Percentiles rank a stretch among this genome's conserved stretches.
Conservation (phyloP, 345 rosid species). For the Jatropha curcas region DNA sequence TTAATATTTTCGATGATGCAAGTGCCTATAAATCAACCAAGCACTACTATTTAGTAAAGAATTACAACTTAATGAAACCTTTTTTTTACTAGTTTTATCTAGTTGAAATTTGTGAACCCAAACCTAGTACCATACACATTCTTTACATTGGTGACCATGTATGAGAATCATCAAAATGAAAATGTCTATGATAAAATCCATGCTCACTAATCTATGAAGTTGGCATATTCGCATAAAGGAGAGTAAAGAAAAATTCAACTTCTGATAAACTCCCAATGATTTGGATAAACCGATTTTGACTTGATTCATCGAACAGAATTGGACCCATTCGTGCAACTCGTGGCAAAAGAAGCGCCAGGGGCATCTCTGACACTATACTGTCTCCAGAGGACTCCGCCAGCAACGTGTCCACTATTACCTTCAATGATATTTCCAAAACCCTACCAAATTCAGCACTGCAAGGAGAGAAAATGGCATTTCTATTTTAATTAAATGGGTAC, state of each 20-base stretch:
- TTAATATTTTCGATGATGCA: neutral
- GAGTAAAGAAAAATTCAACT: conserved; percentile 80
- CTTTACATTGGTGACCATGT: conserved; percentile 17
- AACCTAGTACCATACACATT: conserved; percentile 17
- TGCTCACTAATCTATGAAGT: conserved; percentile 30
- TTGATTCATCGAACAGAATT: conserved; percentile 52
- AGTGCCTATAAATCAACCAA: neutral
- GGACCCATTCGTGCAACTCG: conserved; percentile 63
- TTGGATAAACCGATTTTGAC: conserved; percentile 60
- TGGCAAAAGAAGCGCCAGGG: conserved; percentile 76
- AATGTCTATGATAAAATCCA: conserved; percentile 18
- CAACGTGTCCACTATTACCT: conserved; percentile 48
- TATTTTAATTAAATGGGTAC: neutral
- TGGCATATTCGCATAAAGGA: conserved; percentile 72
- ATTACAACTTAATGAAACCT: conserved; percentile 20
- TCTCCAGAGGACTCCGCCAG: conserved; percentile 48
- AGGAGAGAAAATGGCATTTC: neutral
- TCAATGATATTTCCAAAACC: conserved; percentile 61
- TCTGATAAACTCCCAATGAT: conserved; percentile 55
- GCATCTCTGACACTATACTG: conserved; percentile 50
- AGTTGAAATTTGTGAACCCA: conserved; percentile 10
- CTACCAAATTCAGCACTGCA: conserved; percentile 76
- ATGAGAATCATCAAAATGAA: conserved; percentile 21
- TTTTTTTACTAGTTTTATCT: conserved; percentile 11
- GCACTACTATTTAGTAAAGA: conserved; percentile 2